Base-by-base conservation (phyloP, 1,284 basidiomycete species). In the Sporisorium graminicola region DNA sequence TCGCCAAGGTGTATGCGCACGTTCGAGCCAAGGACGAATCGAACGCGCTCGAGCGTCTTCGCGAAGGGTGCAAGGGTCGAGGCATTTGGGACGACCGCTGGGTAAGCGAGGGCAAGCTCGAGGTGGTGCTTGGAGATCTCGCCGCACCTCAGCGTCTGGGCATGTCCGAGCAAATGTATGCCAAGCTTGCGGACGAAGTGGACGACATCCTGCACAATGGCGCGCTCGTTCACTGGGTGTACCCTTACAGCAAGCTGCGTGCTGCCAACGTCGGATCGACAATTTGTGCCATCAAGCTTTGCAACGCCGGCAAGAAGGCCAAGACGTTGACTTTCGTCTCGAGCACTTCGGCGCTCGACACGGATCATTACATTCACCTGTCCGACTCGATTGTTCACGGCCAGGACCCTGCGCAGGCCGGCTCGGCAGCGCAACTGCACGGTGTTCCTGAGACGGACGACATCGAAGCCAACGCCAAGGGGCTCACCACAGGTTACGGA, bases 211-310 rank as follows among this genome's bases (percentile, higher is more conserved):
- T 99, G 61, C 97, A 99, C 86, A 99, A 99, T 82, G 97, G 97
- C 50, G 97, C 97, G 24, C 87, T 99, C 85, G 97, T 99, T 16
- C 97, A 99, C 85, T 99, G 97, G 97, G 94, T 99, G 3, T 99
- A 98, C 86, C 94, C 95, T 0, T 99, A 99, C 87, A 92, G 94
- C 85, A 94, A 92, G 86, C 89, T 99, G 40, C 92, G 95, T 18
- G 89, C 92, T 0, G 91, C 95, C 29, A 99, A 99, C 85, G 97
- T 99, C 14, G 85, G 95, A 4, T 92, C 93, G 0, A 99, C 97
- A 2, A 83, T 98, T 61, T 92, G 92, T 2, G 91, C 91, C 2
- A 89, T 98, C 58, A 90, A 93, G 54, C 90, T 99, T 31, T 94
- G 94, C 14, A 90, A 88, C 5, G 82, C 91, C 3, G 88, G 89